phyloP scores from a whole-genome alignment of 176 grass and related monocot genomes.

The Avena atlantica region DNA sequence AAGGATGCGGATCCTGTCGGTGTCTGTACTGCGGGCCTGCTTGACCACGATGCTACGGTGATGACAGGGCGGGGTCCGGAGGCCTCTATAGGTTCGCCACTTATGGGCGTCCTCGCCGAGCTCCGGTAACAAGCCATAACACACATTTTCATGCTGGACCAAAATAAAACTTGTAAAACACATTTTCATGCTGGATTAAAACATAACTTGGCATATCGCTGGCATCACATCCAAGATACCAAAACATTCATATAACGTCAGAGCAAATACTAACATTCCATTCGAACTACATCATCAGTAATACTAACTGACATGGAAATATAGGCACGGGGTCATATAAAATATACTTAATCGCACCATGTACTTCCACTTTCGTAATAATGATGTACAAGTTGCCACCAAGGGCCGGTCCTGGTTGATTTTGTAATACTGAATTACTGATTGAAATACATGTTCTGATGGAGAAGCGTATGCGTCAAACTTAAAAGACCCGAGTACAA shows the following conservation, averaged over 20 bases:
- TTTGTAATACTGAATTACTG: no score
- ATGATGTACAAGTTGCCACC: neutral
- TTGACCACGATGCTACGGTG: no score
- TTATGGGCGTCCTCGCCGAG: no score
- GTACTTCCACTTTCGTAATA: neutral
- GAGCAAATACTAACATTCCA: no score
- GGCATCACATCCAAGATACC: neutral
- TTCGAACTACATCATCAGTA: neutral
- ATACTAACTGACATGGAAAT: neutral
- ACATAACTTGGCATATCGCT: neutral
- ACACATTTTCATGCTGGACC: neutral
- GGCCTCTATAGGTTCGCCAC: no score
- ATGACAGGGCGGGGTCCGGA: no score
- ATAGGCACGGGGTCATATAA: neutral
- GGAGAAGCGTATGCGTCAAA: neutral
- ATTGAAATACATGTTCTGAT: no score
- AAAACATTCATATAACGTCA: neutral
- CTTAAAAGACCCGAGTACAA: neutral
- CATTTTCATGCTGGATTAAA: no score
- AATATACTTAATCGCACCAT: slow-evolving; percentile 5
- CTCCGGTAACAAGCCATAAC: neutral
- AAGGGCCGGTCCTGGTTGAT: no score
- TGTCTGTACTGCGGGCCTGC: no score
- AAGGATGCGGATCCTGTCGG: no score
- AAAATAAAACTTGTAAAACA: no score